Percentiles rank a stretch among this genome's conserved stretches.
Evolutionary conservation across 257 asterid genomes (phyloP).

Genomic region (Nicotiana benthamiana): DNA sequence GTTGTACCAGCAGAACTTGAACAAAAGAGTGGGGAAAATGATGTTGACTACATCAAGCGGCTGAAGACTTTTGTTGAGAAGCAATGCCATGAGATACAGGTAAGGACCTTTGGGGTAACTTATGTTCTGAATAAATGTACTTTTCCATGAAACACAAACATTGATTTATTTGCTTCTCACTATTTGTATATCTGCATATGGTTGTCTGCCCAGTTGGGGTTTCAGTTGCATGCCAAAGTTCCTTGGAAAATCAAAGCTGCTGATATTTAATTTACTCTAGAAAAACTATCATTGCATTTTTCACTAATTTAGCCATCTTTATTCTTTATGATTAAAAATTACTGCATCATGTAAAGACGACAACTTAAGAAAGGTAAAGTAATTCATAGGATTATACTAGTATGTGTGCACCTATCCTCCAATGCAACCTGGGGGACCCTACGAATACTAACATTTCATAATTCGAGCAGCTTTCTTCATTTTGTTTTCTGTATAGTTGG

Average conservation of each 20-base stretch:
- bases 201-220: background rate
- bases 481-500: background rate
- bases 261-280: background rate
- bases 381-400: background rate
- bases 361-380: background rate
- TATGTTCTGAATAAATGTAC: background rate
- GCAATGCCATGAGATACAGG: slow-evolving; percentile 97
- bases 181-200: background rate
- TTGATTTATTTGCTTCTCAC: background rate
- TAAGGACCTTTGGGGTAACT: slow-evolving; percentile 15
- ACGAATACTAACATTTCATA: background rate
- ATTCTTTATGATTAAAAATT: background rate
- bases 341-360: background rate
- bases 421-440: background rate
- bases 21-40: slow-evolving; percentile 58
- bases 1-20: slow-evolving; percentile 81
- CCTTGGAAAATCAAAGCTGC: background rate
- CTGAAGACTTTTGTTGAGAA: slow-evolving; percentile 65
- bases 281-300: background rate
- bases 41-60: slow-evolving; percentile 67
- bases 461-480: background rate
- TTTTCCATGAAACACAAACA: background rate
- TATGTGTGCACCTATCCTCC: background rate
- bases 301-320: background rate
- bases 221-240: background rate